Evolutionary conservation across 352 stramenopile genomes (phyloP), one percentile per base, ranked within the genome.

Genomic region (Pythium phragmitis): DNA sequence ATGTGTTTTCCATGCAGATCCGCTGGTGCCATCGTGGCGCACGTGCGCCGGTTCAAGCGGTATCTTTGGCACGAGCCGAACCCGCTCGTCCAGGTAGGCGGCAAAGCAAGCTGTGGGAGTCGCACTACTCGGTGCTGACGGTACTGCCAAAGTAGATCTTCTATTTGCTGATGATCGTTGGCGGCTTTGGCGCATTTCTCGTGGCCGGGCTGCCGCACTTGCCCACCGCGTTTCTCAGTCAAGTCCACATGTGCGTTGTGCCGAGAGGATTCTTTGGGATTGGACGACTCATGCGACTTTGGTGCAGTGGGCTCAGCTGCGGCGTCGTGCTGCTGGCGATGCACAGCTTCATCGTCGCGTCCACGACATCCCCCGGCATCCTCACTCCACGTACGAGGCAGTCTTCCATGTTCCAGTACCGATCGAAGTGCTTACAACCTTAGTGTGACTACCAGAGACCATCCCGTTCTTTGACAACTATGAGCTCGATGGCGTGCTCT

Each of bases 131-230:
- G 26, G 26, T 30, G 26, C 26, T 30, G 26, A 30, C 26, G 26
- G 26, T 30, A 30, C 26, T 30, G 26, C 4, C 26, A 30, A 30
- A 30, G 0, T 57, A 89, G 77, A 68, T 77, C 36, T 80, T 88
- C 54, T 89, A 88, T 66, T 37, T 92, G 63, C 33, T 84, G 61
- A 65, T 90, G 36, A 74, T 89, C 7, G 67, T 77, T 12, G 75
- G 80, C 12, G 77, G 80, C 60, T 89, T 87, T 57, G 77, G 71
- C 21, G 69, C 71, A 8, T 89, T 91, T 70, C 71, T 89, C 23
- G 57, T 75, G 36, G 61, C 42, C 1, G 80, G 73, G 12, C 55
- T 85, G 21, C 77, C 75, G 45, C 71, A 75, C 30, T 59, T 87
- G 3, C 75, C 77, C 21, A 85, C 65, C 47, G 74, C 70, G 13